A percentile compares a stretch with the other conserved stretches of the same genome.
Conservation (phyloP, 2,329 filamentous ascomycete species). For the Monosporascus sp. region DNA sequence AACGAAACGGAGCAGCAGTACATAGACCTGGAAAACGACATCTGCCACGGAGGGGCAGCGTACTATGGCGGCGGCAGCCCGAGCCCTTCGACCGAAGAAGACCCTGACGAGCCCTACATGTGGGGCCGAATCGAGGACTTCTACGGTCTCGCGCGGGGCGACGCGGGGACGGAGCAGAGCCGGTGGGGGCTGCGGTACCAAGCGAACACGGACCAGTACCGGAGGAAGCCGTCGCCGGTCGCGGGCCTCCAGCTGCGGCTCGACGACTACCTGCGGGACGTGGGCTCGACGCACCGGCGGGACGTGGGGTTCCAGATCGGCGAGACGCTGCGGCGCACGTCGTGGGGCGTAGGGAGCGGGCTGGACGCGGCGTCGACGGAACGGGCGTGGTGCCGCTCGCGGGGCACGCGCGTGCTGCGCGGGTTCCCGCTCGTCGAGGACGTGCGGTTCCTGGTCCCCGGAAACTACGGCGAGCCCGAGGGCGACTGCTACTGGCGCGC, state of each 20-base stretch:
- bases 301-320: not conserved
- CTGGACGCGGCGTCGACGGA: slow-evolving; percentile 5
- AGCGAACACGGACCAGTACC: not conserved
- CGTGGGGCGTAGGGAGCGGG: not conserved
- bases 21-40: too few relatives aligned
- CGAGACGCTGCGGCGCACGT: not conserved
- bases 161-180: not conserved
- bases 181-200: slow-evolving; percentile 1
- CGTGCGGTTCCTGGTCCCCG: slow-evolving; percentile 22
- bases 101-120: not conserved
- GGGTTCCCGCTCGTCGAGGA: slow-evolving; percentile 29
- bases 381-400: not conserved
- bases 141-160: not conserved
- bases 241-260: slow-evolving; percentile 10
- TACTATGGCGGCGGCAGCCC: too few relatives aligned
- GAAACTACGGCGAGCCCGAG: slow-evolving; percentile 13
- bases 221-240: not conserved
- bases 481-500: slow-evolving; percentile 30
- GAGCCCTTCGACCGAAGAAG: too few relatives aligned
- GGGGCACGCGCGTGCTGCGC: slow-evolving; percentile 6
- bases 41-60: too few relatives aligned
- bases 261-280: slow-evolving; percentile 3
- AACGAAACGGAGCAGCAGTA: too few relatives aligned
- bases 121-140: not conserved
- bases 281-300: not conserved